Evolutionary conservation across 768 basidiomycete genomes (phyloP).

Genomic region (Russula earlei): DNA sequence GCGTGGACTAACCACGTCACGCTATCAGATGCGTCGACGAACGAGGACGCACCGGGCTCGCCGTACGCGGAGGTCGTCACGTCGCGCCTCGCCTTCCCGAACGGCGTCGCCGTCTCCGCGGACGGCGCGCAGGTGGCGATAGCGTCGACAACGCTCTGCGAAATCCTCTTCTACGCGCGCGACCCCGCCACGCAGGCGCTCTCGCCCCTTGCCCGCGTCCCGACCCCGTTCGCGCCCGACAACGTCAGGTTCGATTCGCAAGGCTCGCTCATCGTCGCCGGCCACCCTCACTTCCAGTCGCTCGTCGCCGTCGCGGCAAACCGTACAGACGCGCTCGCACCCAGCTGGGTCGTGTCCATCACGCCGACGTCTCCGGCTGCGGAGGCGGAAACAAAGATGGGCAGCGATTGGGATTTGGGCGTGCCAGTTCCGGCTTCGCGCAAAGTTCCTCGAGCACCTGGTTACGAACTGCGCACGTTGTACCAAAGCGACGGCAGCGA

Average conservation of each 20-base stretch:
- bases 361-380: constrained; percentile 20
- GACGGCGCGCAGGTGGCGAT: constrained; percentile 42
- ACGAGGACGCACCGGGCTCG: constrained; percentile 25
- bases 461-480: constrained; percentile 46
- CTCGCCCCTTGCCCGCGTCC: constrained; percentile 30
- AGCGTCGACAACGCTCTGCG: constrained; percentile 40
- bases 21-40: constrained; percentile 16
- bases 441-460: constrained; percentile 30
- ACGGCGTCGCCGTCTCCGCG: constrained; percentile 56
- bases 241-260: constrained; percentile 47
- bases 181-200: constrained; percentile 38
- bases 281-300: constrained; percentile 56
- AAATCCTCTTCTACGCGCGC: constrained; percentile 45
- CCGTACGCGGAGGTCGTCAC: constrained; percentile 29
- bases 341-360: constrained; percentile 54
- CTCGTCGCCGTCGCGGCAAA: constrained; percentile 38
- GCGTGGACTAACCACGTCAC: constrained; percentile 51
- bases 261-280: constrained; percentile 45
- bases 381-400: constrained; percentile 3
- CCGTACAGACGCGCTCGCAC: constrained; percentile 31
- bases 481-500: constrained; percentile 66
- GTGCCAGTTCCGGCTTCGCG: constrained; percentile 41
- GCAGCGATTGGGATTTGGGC: constrained; percentile 30
- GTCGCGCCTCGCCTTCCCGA: constrained; percentile 52
- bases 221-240: constrained; percentile 51